Percentiles rank a stretch among this genome's conserved stretches.
These are phyloP conservation scores for Boletus reticulatus DNA, from an alignment of 768 basidiomycete genomes.

Conservation along the genomic window DNA sequence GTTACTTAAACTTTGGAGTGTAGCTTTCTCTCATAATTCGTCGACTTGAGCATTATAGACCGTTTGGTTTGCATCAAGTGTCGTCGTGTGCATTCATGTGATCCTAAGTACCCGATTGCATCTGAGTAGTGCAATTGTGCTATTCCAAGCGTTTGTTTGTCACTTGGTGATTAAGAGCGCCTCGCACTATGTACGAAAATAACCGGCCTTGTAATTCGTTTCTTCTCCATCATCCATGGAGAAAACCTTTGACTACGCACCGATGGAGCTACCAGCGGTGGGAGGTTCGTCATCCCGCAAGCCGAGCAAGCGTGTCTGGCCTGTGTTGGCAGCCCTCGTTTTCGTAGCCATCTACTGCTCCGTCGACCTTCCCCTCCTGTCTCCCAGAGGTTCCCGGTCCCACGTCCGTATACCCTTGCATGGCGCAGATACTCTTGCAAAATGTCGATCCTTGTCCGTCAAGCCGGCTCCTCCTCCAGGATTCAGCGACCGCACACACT, in stretches of 20 bases:
- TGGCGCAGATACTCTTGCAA: constrained; percentile 35
- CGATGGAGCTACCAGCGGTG: background rate
- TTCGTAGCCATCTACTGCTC: constrained; percentile 17
- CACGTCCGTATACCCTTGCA: constrained; percentile 17
- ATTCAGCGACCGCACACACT: constrained; percentile 48
- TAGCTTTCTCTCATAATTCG: constrained; percentile 15
- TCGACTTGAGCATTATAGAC: constrained; percentile 6
- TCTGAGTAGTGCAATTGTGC: no score
- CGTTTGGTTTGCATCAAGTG: background rate
- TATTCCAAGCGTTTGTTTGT: no score
- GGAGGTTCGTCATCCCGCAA: background rate
- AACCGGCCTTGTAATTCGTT: no score
- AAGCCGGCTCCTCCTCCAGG: constrained; percentile 43
- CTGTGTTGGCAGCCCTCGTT: constrained; percentile 11
- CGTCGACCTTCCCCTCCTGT: constrained; percentile 7
- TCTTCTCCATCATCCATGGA: constrained; percentile 6
- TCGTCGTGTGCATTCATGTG: no score
- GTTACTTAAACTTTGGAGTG: background rate
- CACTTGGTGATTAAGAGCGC: no score
- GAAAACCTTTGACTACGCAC: constrained; percentile 1
- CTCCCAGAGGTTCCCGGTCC: background rate
- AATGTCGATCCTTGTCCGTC: constrained; percentile 44
- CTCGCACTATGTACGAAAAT: no score
- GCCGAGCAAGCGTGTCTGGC: constrained; percentile 12
- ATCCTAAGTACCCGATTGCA: no score